phyloP scores from a whole-genome alignment of 1,284 basidiomycete genomes.

The Malassezia dermatis region DNA sequence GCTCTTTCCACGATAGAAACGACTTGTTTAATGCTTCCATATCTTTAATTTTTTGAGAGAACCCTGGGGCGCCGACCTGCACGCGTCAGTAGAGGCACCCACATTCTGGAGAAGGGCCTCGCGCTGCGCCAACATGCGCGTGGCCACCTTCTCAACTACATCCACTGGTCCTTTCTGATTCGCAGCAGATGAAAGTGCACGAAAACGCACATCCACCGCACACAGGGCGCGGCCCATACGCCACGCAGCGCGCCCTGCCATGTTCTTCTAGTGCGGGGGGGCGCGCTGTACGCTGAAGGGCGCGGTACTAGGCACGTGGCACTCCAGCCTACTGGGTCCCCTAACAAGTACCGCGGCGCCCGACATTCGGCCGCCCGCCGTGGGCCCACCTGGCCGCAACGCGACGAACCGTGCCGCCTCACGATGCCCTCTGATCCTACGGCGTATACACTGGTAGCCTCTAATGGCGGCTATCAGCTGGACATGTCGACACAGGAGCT shows the following conservation, averaged over 20 bases:
- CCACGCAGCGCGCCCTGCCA: neutral
- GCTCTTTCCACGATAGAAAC: constrained; percentile 53
- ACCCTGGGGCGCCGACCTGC: neutral
- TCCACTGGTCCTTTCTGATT: neutral
- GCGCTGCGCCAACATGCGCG: constrained; percentile 21
- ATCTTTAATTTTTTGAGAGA: constrained; percentile 50
- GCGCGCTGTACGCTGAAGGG: neutral
- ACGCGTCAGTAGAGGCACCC: neutral
- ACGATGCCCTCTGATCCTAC: constrained; percentile 17
- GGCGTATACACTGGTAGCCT: constrained; percentile 17
- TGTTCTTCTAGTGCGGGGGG: neutral
- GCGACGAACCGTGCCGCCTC: constrained; percentile 4
- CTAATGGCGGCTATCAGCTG: constrained; percentile 14
- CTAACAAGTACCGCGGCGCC: neutral
- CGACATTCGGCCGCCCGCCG: constrained; percentile 4
- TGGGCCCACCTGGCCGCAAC: neutral
- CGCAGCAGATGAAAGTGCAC: neutral
- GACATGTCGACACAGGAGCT: constrained; percentile 56
- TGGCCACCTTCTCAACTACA: constrained; percentile 11
- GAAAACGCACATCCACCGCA: neutral
- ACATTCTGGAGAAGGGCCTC: constrained; percentile 14
- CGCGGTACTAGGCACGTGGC: constrained; percentile 6
- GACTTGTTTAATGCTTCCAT: constrained; percentile 54
- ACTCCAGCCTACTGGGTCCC: constrained; percentile 2
- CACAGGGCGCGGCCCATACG: neutral